Conservation (phyloP, 2,329 filamentous ascomycete species). For the Colletotrichum australisinense region DNA sequence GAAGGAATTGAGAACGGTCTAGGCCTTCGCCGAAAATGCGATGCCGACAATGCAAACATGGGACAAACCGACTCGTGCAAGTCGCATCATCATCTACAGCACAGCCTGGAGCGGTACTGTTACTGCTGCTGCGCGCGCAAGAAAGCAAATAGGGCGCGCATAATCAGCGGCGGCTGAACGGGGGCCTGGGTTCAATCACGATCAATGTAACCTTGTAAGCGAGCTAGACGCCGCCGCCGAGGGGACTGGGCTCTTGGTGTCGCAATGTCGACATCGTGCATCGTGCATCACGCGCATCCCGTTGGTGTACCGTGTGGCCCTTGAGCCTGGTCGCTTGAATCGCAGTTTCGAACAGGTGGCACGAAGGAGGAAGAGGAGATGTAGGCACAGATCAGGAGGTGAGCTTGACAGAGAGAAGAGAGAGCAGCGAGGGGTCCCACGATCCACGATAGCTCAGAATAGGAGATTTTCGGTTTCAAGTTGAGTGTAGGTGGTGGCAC, state of each 20-base stretch:
- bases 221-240: slow-evolving; percentile 24
- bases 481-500: not conserved
- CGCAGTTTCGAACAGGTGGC: not conserved
- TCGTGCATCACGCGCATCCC: not conserved
- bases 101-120: not conserved
- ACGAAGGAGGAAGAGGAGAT: not conserved
- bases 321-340: not conserved
- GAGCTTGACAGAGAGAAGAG: not conserved
- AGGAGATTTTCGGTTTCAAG: slow-evolving; percentile 25
- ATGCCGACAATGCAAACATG: not conserved
- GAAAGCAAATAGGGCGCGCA: not conserved
- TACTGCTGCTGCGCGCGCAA: not conserved
- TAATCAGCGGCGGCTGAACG: slow-evolving; percentile 17
- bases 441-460: slow-evolving; percentile 16
- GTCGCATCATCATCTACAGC: not conserved
- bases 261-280: slow-evolving; percentile 8
- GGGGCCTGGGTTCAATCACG: not conserved
- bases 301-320: not conserved
- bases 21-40: not conserved
- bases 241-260: not conserved
- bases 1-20: not conserved
- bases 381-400: not conserved
- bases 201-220: slow-evolving; percentile 19
- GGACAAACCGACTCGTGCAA: not conserved
- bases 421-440: not conserved